Base-by-base conservation (phyloP, 305 asterid species). In the Fraxinus velutina region DNA sequence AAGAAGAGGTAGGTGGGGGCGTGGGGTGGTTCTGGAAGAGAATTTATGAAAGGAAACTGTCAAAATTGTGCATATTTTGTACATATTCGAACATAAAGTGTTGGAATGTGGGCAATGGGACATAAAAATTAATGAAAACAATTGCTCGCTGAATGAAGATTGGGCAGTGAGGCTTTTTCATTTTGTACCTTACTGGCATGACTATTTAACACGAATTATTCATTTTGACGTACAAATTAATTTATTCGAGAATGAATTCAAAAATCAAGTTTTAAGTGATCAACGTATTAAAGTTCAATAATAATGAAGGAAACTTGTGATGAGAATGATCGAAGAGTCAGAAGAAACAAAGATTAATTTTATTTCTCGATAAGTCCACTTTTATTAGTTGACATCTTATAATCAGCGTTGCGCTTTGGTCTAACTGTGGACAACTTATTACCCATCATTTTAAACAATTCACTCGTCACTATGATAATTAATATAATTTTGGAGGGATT, bases 21-120 rank as follows among this genome's bases (percentile, higher is more conserved):
- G 42, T 36, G 21, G 60, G 21, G 84, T 13, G 29, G 86, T 76
- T 42, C 6, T 57, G 81, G 83, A 79, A 79, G 76, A 44, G 55
- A 44, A 13, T 44, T 44, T 13, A 10, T 44, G 55, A 13, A 10
- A 44, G 55, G 55, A 44, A 12, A 44, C 55, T 44, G 17, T 44
- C n/a, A 10, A 44, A 44, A 12, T 44, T 44, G n/a, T 10, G 55
- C 17, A 13, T 12, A 44, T 44, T 44, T 44, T 44, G 55, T 3
- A 44, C 17, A 15, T 15, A 47, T 15, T 44, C 73, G 82, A 47
- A 0, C 2, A 4, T 47, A 15, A 47, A 47, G 60, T 47, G 34
- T 64, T 22, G 36, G 36, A 22, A 64, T 64, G 73, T 64, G 73
- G 73, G 36, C 34, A 8, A 30, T 24, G 73, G 34, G 73, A 22